These are phyloP conservation scores for Fomitopsis pinicola DNA, from an alignment of 1,284 basidiomycete genomes.

Conservation along the genomic window DNA sequence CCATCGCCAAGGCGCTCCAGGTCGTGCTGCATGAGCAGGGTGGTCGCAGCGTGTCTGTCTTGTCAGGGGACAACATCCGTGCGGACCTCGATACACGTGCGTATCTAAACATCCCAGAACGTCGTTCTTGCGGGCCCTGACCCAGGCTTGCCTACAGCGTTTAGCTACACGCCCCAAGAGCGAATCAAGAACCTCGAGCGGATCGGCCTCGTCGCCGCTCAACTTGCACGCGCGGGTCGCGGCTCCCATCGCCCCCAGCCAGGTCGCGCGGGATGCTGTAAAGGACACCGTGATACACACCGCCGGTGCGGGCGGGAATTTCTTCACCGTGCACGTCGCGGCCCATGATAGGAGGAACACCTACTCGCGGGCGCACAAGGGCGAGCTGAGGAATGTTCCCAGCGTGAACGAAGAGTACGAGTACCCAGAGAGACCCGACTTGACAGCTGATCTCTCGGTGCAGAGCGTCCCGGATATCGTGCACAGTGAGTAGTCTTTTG, in stretches of 20 bases:
- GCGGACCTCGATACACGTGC: slow-evolving; percentile 65
- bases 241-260: slow-evolving; percentile 86
- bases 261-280: slow-evolving; percentile 74
- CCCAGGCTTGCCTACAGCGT: slow-evolving; percentile 39
- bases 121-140: not conserved
- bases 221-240: slow-evolving; percentile 93
- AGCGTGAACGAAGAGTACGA: slow-evolving; percentile 90
- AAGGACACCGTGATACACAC: slow-evolving; percentile 74
- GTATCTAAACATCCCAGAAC: not conserved
- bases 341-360: slow-evolving; percentile 83
- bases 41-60: slow-evolving; percentile 88
- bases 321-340: slow-evolving; percentile 95
- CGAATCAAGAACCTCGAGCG: slow-evolving; percentile 78
- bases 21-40: slow-evolving; percentile 95
- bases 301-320: slow-evolving; percentile 86
- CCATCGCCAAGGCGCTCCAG: slow-evolving; percentile 90
- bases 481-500: slow-evolving; percentile 55
- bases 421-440: slow-evolving; percentile 74
- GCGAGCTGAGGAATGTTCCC: slow-evolving; percentile 85
- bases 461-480: slow-evolving; percentile 93
- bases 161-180: slow-evolving; percentile 76
- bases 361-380: slow-evolving; percentile 82
- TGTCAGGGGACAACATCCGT: slow-evolving; percentile 87
- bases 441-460: slow-evolving; percentile 77
- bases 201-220: slow-evolving; percentile 76